These are phyloP conservation scores for Hippophae tibetana DNA, from an alignment of 306 rosid genomes.

Conservation along the genomic window DNA sequence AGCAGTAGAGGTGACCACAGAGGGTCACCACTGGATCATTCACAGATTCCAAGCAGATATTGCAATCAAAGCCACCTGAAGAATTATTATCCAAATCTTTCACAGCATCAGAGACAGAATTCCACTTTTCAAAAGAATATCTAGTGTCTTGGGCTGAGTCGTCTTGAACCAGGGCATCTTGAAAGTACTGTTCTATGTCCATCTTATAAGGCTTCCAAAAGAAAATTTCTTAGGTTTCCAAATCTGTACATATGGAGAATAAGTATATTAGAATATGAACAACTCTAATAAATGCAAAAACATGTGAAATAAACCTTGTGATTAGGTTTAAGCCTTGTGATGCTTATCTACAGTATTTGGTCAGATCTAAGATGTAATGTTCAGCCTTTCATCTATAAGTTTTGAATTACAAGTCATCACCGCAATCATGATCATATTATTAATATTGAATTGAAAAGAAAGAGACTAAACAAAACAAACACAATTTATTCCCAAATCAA, in stretches of 20 bases:
- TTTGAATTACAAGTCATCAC: no score
- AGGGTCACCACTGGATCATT: constrained; percentile 94
- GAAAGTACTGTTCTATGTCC: constrained; percentile 41
- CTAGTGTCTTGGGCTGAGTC: constrained; percentile 33
- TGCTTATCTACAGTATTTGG: no score
- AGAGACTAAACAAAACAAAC: no score
- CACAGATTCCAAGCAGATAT: constrained; percentile 71
- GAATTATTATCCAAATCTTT: constrained; percentile 30
- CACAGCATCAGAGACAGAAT: constrained; percentile 20
- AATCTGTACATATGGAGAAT: constrained; percentile 20
- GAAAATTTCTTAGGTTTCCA: background rate
- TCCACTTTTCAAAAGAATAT: constrained; percentile 32
- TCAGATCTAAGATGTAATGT: no score
- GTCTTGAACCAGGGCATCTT: constrained; percentile 26
- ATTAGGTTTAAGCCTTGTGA: no score
- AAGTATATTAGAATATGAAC: constrained; percentile 2
- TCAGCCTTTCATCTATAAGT: no score
- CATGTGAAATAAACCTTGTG: no score
- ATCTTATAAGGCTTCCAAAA: constrained; percentile 11
- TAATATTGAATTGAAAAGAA: no score
- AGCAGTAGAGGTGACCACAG: constrained; percentile 93
- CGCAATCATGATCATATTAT: no score
- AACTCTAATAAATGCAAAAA: no score
- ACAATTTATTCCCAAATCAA: no score
- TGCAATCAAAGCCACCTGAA: constrained; percentile 67